Evolutionary conservation across 495 filamentous ascomycete species (phyloP), one percentile per base, ranked within the genome.

Genomic region (Viridothelium virens): DNA sequence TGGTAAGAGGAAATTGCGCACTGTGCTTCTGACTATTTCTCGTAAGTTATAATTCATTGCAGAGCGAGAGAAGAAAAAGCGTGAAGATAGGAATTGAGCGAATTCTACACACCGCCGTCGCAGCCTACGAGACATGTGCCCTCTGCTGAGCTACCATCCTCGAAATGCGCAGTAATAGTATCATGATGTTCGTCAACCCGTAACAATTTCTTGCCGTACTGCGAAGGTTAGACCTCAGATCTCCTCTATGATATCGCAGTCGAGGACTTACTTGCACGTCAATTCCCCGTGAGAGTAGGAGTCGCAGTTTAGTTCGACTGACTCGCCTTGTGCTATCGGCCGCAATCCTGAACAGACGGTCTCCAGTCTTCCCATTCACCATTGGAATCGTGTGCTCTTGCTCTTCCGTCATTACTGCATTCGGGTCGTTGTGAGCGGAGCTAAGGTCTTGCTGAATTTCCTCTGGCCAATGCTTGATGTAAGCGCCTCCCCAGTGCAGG

Each of bases 331-430:
- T 72, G 14, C 77, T 74, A 0, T 72, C 72, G 2, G 74, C 72
- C 1, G 74, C 71, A 46, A 73, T 69, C 0, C 68, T 63, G 25
- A 70, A 71, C 18, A 84, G 68, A 0, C 74, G 1, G 38, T 82
- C 78, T 14, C 81, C 80, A 1, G 81, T 79, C 34, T 71, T 66
- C 10, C 76, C 80, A 71, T 83, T 81, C 62, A 77, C 66, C 53
- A 82, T 70, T 1, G 72, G 73, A 36, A 80, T 59, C 0, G 41
- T 65, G 61, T 79, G 78, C 11, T 71, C 38, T 31, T 74, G 74
- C 68, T 72, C 64, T 70, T 80, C 72, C 73, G 53, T 59, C 53
- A 59, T 59, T 7, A 59, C 53, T n/a, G 53, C 31, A 59, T 34
- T 7, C 80, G 72, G 39, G 76, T 61, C 65, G 77, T 73, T 31